Evolutionary conservation across 306 rosid genomes (phyloP).

Genomic region (Neltuma alba): DNA sequence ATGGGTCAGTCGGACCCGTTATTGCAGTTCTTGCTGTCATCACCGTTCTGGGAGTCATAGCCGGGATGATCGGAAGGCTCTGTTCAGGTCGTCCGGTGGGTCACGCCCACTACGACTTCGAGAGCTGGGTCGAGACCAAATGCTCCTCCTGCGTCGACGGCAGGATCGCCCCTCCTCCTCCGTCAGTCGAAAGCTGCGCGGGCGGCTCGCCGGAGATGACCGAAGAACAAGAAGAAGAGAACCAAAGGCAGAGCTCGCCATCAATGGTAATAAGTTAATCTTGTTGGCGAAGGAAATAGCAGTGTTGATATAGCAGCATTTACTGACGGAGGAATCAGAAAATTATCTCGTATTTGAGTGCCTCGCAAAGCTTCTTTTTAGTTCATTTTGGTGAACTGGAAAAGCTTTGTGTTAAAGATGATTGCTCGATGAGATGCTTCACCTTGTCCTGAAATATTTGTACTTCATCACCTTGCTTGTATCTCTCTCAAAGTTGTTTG

Average conservation of each 20-base stretch:
- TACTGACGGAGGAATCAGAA: neutral
- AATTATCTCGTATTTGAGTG: neutral
- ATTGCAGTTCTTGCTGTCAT: constrained; percentile 77
- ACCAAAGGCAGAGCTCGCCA: constrained; percentile 20
- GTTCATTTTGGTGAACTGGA: neutral
- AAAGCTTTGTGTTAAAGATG: neutral
- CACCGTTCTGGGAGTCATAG: constrained; percentile 69
- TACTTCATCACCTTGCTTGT: neutral
- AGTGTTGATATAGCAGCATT: neutral
- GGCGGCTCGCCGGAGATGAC: constrained; percentile 48
- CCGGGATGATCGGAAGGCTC: constrained; percentile 82
- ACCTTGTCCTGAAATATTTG: neutral
- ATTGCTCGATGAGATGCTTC: neutral
- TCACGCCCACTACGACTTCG: constrained; percentile 61
- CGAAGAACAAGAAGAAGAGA: constrained; percentile 44
- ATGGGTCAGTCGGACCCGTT: constrained; percentile 81
- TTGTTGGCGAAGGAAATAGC: neutral
- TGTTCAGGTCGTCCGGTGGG: constrained; percentile 89
- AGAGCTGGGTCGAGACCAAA: constrained; percentile 78
- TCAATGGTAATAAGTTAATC: neutral
- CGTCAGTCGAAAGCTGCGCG: constrained; percentile 18
- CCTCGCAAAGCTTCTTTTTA: neutral
- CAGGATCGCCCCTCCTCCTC: constrained; percentile 43
- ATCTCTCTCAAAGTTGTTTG: neutral
- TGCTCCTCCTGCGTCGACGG: constrained; percentile 87